Evolutionary conservation across 352 stramenopile species (phyloP).

Genomic region (Peronospora farinosa): DNA sequence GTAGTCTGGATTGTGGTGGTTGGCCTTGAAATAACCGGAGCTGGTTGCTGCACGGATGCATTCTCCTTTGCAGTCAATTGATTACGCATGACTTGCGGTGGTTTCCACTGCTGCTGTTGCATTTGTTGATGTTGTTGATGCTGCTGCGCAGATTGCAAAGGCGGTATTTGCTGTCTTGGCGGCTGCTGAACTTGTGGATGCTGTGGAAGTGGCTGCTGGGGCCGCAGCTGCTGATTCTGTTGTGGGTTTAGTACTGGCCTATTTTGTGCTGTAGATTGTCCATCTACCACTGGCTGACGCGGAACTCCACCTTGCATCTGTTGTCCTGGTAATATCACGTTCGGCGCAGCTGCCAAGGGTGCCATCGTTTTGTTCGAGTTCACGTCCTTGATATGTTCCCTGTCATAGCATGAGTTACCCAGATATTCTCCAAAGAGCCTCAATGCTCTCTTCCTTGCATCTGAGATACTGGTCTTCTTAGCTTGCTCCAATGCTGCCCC

Average conservation of each 20-base stretch:
- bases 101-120: constrained; percentile 29
- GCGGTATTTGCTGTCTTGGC: constrained; percentile 7
- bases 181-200: constrained; percentile 5
- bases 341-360: constrained; percentile 17
- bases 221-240: constrained; percentile 11
- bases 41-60: constrained; percentile 15
- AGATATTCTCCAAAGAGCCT: constrained; percentile 82
- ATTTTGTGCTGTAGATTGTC: constrained; percentile 4
- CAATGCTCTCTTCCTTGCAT: constrained; percentile 72
- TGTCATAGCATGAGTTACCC: constrained; percentile 84
- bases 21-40: constrained; percentile 21
- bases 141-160: constrained; percentile 5
- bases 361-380: constrained; percentile 41
- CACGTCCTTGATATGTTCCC: constrained; percentile 79
- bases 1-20: constrained; percentile 33
- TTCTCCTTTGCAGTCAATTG: constrained; percentile 9
- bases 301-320: constrained; percentile 4
- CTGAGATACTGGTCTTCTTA: constrained; percentile 85
- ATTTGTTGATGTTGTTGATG: constrained; percentile 13
- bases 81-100: constrained; percentile 22
- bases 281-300: constrained; percentile 1
- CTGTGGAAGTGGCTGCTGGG: constrained; percentile 9
- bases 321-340: constrained; percentile 18
- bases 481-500: constrained; percentile 71
- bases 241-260: not conserved